Conservation (phyloP, 306 rosid genomes). For the Albizia julibrissin region DNA sequence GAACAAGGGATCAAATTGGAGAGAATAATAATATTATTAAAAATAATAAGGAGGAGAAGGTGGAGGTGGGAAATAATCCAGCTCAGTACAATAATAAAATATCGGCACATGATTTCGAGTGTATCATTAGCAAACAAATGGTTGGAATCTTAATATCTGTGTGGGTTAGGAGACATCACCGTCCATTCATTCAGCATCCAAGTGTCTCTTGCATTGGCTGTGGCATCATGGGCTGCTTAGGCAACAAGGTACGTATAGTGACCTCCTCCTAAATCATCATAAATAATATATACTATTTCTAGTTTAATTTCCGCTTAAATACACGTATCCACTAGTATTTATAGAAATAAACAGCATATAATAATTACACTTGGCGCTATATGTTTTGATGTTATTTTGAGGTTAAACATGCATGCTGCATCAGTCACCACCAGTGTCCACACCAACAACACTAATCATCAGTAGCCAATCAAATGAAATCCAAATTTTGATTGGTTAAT, state of each 20-base stretch:
- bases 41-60: not conserved
- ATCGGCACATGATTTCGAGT: constrained; percentile 50
- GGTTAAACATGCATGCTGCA: not conserved
- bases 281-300: not conserved
- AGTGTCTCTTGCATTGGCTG: constrained; percentile 85
- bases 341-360: not conserved
- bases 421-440: constrained; percentile 19
- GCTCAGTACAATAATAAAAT: constrained; percentile 4
- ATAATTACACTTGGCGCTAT: not conserved
- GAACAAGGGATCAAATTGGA: not conserved
- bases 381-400: not conserved
- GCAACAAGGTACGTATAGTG: no score
- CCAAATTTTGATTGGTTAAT: not conserved
- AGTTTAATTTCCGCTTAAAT: not conserved
- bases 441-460: constrained; percentile 25
- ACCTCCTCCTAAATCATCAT: no score
- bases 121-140: constrained; percentile 89
- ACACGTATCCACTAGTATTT: not conserved
- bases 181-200: constrained; percentile 65
- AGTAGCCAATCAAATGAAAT: constrained; percentile 7
- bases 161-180: constrained; percentile 68
- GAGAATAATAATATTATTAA: not conserved
- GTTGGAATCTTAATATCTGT: constrained; percentile 85
- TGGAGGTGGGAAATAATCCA: constrained; percentile 15
- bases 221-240: constrained; percentile 87